Evolutionary conservation across 192 early-diverging fungal genomes (phyloP).

Genomic region (Backusella circina): DNA sequence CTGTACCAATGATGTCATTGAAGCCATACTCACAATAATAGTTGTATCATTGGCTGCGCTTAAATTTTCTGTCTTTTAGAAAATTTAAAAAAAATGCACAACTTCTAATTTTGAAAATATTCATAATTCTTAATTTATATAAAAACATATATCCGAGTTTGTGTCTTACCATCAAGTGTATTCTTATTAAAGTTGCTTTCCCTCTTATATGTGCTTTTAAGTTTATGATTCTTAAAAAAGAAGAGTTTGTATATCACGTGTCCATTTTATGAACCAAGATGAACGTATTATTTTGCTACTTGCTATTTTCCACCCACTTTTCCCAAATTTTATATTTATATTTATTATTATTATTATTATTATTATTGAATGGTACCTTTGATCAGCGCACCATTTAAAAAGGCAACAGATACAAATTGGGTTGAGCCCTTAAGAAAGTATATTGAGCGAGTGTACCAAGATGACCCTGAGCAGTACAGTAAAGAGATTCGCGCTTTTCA

Average conservation of each 20-base stretch:
- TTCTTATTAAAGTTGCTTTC: neutral
- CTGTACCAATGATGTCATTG: neutral
- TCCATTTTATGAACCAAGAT: too few species aligned
- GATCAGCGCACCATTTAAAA: constrained; percentile 71
- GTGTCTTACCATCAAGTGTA: neutral
- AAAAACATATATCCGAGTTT: too few species aligned
- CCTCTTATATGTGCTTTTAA: neutral
- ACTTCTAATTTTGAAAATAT: neutral
- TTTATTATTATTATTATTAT: neutral
- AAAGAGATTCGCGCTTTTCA: constrained; percentile 80
- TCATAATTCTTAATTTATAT: neutral
- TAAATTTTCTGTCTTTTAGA: neutral
- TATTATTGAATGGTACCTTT: constrained; percentile 40
- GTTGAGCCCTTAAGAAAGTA: constrained; percentile 77
- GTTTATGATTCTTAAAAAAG: too few species aligned
- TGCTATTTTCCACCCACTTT: neutral
- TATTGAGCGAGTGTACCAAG: constrained; percentile 81
- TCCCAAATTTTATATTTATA: neutral
- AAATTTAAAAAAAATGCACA: neutral
- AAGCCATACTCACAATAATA: neutral
- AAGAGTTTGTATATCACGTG: too few species aligned
- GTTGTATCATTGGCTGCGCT: neutral
- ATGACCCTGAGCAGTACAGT: constrained; percentile 89
- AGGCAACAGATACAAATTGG: constrained; percentile 91
- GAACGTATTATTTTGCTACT: too few species aligned